Evolutionary conservation across 2,329 filamentous ascomycete genomes (phyloP), one percentile per base, ranked within the genome.

Genomic region (Gliomastix tumulicola): DNA sequence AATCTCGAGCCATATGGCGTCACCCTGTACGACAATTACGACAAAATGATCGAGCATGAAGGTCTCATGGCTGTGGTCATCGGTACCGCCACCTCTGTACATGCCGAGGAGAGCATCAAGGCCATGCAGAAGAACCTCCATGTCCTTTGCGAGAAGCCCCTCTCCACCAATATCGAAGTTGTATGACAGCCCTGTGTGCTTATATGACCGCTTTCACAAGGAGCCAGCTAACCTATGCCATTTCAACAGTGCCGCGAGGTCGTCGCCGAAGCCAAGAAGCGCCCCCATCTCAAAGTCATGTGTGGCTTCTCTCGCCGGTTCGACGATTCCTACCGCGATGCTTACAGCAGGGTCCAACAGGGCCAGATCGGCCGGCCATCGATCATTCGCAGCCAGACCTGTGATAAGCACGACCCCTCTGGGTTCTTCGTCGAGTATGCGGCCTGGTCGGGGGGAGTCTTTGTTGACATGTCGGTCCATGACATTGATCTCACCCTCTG

Each of bases 381-480:
- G 7, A 65, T 84, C 32, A 66, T 84, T 48, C 76, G 79, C 48
- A 75, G 68, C 32, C 79, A 84, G 55, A 84, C 79, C 5, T 82
- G 78, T 57, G 80, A 84, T 57, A 81, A 76, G 53, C 71, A 76
- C 41, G 77, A 83, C 44, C 75, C 77, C 1, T 68, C 67, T 0
- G 79, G 79, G 33, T 84, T 82, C 65, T 84, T 83, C 54, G 77
- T 84, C 37, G 65, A 69, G 20, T 84, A 84, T 56, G 76, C 79
- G 11, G 63, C 76, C 46, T 79, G 74, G 57, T 72, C 65, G 2
- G 80, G 81, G 21, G 79, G 79, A 16, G 81, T 84, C 51, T 84
- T 84, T 47, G 79, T 84, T 40, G 80, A 84, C 62, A 80, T 75
- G 59, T 76, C 74, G 35, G 76, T 84, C 49, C 80, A 84, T 61